Evolutionary conservation across 441 rosid genomes (phyloP), one percentile per base, ranked within the genome.

Genomic region (California macrophylla): DNA sequence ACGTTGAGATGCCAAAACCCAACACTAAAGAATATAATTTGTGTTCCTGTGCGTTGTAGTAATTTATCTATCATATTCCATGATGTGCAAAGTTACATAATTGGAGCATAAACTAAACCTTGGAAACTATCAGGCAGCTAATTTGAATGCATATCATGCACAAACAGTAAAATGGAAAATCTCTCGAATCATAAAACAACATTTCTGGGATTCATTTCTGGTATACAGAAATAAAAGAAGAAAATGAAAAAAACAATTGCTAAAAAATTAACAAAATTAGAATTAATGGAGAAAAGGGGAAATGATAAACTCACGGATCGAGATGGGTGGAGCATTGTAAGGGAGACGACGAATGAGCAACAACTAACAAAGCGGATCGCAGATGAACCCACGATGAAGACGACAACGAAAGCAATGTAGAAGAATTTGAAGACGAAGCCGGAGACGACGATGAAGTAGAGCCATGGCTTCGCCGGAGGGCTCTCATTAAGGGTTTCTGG

Each of bases 401-500:
- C 0, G 88, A 70, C 2, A 87, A 79, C 32, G 36, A 40, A 15
- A 40, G 50, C 16, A 90, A 79, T 24, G 97, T 75, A 7, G 80
- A 80, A 70, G 85, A 85, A 9, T 93, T 86, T 15, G n/a, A n/a
- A 40, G 50, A 40, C 50, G 50, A 10, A 0, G 62, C 7, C 26
- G 62, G 62, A 20, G 62, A 54, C 6, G 62, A 84, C 26, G 96
- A 32, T 32, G 36, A 83, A 25, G 93, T 84, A 72, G 96, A 77
- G 80, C 96, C 88, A 69, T 89, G 95, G 82, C 91, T 91, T 61
- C 98, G 84, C 81, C 84, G 81, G 76, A 91, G 80, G 81, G 98
- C 94, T 90, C 78, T 90, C 98, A 94, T 91, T 81, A 54, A 54
- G 12, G 62, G 62, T 9, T 54, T 54, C 24, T 54, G 62, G 21